Base-by-base conservation (phyloP, 2,329 filamentous ascomycete species). In the Cercospora sojina region DNA sequence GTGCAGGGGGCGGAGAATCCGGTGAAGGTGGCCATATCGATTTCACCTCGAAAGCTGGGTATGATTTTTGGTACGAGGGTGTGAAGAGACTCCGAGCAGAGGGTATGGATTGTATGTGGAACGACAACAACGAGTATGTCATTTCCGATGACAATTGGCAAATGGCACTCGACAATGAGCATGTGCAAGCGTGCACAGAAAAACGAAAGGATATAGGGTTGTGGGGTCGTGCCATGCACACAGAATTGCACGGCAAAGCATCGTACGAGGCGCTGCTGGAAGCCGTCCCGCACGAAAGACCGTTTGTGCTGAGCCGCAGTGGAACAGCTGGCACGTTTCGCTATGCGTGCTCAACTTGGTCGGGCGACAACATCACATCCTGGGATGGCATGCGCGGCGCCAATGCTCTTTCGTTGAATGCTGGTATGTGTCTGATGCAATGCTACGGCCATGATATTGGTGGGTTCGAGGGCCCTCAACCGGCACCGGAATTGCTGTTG, bases 91-190 rank as follows among this genome's bases (percentile, higher is more conserved):
- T 92, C 1, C 86, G 86, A 63, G 79, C 85, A 27, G 79, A 86
- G 8, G 89, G 89, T 0, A 89, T 92, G 64, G 89, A 91, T 70
- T 89, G 84, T 57, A 91, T 91, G 79, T 92, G 90, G 90, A 92
- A 92, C 70, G 90, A 92, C 75, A 92, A 92, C 77, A 92, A 91
- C 70, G 90, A 92, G 76, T 92, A 91, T 75, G 88, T 86, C 0
- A 82, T 90, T 2, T 84, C 87, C 0, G 82, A 86, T 67, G 90
- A 92, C 66, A 81, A 84, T 25, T 91, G 89, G 89, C 78, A 86
- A 64, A 85, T 87, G 60, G 84, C 86, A 0, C 79, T 91, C 0
- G 82, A 41, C 16, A 41, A 41, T 41, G 16, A n/a, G 35, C 35
- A 41, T 41, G 74, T 77, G 2, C 78, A 80, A 0, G 74, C 77